Evolutionary conservation across 2,329 filamentous ascomycete genomes (phyloP), one percentile per base, ranked within the genome.

Genomic region (Fusarium dlaminii): DNA sequence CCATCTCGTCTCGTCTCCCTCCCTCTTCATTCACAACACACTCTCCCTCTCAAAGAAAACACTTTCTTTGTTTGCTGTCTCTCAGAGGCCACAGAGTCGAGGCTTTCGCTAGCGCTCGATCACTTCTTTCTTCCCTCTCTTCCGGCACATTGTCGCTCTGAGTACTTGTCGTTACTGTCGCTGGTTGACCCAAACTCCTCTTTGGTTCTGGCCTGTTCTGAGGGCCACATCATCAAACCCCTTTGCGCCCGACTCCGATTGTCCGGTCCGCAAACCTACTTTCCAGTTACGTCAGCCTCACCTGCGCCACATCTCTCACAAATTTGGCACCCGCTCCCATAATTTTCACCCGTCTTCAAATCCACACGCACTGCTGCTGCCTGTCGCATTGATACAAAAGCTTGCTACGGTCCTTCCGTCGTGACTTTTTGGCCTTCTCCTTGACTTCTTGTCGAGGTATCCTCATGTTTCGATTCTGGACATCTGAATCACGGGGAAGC

Each of bases 401-500:
- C 68, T 68, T 30, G 24, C 64, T 63, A 67, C 64, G 73, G 63
- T 68, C 54, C 60, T 68, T 60, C 46, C 27, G 58, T 78, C 73
- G 70, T 75, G 72, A 70, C 70, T 56, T 34, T 63, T 55, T 58
- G 34, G 36, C 37, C 27, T 45, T 65, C 46, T 57, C 58, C 63
- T 74, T 73, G 75, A 74, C 70, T 75, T 73, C 68, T 75, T 61
- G 57, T 70, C 75, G 77, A 78, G 81, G 81, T 81, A 83, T 85
- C 83, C 85, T 85, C 83, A 91, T 91, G 89, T 90, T 91, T 83
- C 86, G 87, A 76, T 89, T 90, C 79, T 91, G 89, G 88, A 84
- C 85, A 79, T 86, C 87, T 78, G 89, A 90, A 78, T 83, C 86
- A 74, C 86, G 86, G 86, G 87, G 86, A 86, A 87, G 85, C 83